Evolutionary conservation across 164 flowering plant species (phyloP), one percentile per base, ranked within the genome.

Genomic region (Vitis cinerea): DNA sequence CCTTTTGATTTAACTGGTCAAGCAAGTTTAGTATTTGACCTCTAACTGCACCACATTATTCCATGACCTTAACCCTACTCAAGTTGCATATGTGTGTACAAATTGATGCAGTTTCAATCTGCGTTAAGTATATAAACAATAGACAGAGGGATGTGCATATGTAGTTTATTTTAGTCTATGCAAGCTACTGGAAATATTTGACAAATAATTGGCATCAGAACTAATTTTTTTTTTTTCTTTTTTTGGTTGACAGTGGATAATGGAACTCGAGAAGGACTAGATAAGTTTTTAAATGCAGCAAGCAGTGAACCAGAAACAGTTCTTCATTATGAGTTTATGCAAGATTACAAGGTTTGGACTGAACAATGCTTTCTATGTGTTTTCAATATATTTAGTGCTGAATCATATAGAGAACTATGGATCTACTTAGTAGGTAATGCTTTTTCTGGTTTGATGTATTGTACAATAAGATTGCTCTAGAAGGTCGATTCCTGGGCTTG

Each of bases 251-350:
- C 77, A 95, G 99, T 95, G 84, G 99, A 95, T 74, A 95, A 95
- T 82, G 99, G 99, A 74, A 86, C 92, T 51, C 88, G 99, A 58
- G 89, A 90, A 76, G 99, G 99, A 16, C 84, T 95, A 58, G 97
- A 93, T 69, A 95, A 95, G 83, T 95, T 95, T 84, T 80, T 93
- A 7, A 92, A 88, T 78, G 98, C 99, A 65, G 98, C 99, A 73
- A 95, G 99, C 83, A 82, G 67, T 64, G 97, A 92, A 62, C 99
- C 99, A 67, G 98, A 95, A 75, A 92, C 97, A 66, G 98, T 95
- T 81, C 85, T 95, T 65, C 99, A 95, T 77, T 95, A 95, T 78
- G 99, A 95, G 78, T 95, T 95, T 79, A 95, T 95, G 99, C 99
- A 95, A 86, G 99, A 95, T 82, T 95, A 95, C 89, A 95, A 95